Percentiles rank a stretch among this genome's conserved stretches.
Conservation (phyloP, 2,329 filamentous ascomycete genomes). For the Fusarium tjaetaba region DNA sequence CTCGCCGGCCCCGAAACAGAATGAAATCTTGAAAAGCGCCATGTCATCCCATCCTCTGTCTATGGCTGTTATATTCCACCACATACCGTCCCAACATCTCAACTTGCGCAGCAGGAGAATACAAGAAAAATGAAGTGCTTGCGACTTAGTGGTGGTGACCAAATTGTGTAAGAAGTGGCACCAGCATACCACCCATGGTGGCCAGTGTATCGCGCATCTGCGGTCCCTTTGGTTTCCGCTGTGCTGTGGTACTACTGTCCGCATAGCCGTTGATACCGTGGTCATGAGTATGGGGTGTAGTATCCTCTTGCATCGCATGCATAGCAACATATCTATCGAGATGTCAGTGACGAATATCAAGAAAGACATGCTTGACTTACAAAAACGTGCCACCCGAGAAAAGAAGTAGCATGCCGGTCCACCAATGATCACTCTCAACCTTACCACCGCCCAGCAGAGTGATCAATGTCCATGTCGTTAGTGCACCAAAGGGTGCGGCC, state of each 20-base stretch:
- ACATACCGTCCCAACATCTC: not conserved
- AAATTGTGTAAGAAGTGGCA: slow-evolving; percentile 81
- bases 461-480: slow-evolving; percentile 84
- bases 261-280: slow-evolving; percentile 65
- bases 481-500: slow-evolving; percentile 85
- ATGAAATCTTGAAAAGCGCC: slow-evolving; percentile 27
- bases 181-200: slow-evolving; percentile 78
- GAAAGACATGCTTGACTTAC: slow-evolving; percentile 61
- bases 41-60: slow-evolving; percentile 19
- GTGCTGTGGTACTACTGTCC: slow-evolving; percentile 56
- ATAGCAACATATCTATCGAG: slow-evolving; percentile 88
- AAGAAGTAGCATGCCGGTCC: slow-evolving; percentile 91
- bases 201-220: slow-evolving; percentile 75
- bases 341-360: slow-evolving; percentile 22
- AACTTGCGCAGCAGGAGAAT: slow-evolving; percentile 15
- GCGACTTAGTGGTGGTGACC: slow-evolving; percentile 73
- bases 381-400: slow-evolving; percentile 97
- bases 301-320: slow-evolving; percentile 94
- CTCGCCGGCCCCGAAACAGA: slow-evolving; percentile 33
- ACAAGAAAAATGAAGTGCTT: slow-evolving; percentile 3
- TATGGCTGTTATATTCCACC: slow-evolving; percentile 12
- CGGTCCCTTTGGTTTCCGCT: slow-evolving; percentile 64
- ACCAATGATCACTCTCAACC: slow-evolving; percentile 76
- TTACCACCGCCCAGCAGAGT: slow-evolving; percentile 74
- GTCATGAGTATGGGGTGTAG: slow-evolving; percentile 58